Base-by-base conservation (phyloP, 192 early-diverging fungal species). In the Backusella tuberculispora region DNA sequence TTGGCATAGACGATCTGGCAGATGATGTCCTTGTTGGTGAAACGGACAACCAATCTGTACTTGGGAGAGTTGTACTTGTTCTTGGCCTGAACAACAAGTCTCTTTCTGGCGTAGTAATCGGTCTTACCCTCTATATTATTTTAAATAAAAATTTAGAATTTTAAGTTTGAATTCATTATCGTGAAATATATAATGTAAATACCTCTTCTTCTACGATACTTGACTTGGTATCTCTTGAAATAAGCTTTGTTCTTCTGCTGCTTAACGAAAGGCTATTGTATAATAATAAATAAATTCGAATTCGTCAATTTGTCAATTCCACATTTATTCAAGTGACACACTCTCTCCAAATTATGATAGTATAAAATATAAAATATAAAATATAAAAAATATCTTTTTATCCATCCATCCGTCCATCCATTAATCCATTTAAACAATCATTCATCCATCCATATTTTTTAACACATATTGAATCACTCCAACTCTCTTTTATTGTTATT, bases 61-160 rank as follows among this genome's bases (percentile, higher is more conserved):
- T 99, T 99, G 85, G 97, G 97, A 78, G 96, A 94, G 93, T 99
- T 99, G 95, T 99, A 99, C 92, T 98, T 99, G 95, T 98, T 97
- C 95, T 99, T 99, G 81, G 98, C 98, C 89, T 99, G 98, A 82
- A 92, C 88, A 37, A 98, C 92, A 74, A 99, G 89, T 82, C 94
- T 91, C 94, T 98, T 98, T 81, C 98, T 94, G 80, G 98, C 96
- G 84, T 97, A 98, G 97, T 98, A 99, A 91, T 99, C 98, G 85
- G 98, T 99, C 93, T 99, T 99, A 69, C 98, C 97, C 95, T 99
- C 97, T 96, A 66, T 34, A 34, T 34, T 34, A 34, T 43, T 66
- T 43, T 50, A 41, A 38, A 70, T 14, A 46, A 48, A 50, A 48
- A 47, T 2, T 24, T 4, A 21, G 48, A 50, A 47, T 38, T 46